A percentile compares a stretch with the other conserved stretches of the same genome.
Evolutionary conservation across 176 grass and related monocot genomes (phyloP).

Genomic region (Typha latifolia): DNA sequence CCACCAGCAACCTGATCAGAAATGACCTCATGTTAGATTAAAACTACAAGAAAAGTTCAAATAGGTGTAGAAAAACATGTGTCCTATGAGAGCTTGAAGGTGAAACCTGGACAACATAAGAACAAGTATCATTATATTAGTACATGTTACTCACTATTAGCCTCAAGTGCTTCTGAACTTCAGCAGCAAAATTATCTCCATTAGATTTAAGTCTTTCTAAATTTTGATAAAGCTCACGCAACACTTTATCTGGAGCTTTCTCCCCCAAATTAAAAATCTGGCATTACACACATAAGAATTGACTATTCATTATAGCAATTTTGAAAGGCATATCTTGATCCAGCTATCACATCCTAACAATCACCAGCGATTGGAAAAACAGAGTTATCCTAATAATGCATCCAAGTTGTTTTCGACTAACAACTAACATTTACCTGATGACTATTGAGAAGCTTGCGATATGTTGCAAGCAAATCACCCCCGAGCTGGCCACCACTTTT

Average conservation of each 20-base stretch:
- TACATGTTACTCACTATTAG: slow-evolving; percentile 65
- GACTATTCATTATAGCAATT: background rate
- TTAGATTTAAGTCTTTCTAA: slow-evolving; percentile 57
- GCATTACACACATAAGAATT: slow-evolving; percentile 5
- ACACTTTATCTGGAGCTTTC: slow-evolving; percentile 75
- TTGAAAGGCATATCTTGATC: background rate
- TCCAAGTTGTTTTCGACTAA: slow-evolving; percentile 10
- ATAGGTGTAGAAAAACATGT: background rate
- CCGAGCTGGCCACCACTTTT: slow-evolving; percentile 88
- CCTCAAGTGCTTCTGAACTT: slow-evolving; percentile 58
- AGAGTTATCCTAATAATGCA: background rate
- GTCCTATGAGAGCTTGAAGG: background rate
- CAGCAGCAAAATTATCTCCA: slow-evolving; percentile 60
- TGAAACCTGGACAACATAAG: background rate
- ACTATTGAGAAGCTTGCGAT: slow-evolving; percentile 65
- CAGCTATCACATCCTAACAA: background rate
- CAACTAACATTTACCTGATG: slow-evolving; percentile 52
- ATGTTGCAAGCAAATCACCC: slow-evolving; percentile 51
- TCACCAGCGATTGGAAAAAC: background rate
- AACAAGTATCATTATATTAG: background rate
- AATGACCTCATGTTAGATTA: slow-evolving; percentile 18
- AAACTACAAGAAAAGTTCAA: slow-evolving; percentile 9
- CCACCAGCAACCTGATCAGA: slow-evolving; percentile 88
- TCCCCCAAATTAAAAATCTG: slow-evolving; percentile 77
- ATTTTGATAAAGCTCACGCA: slow-evolving; percentile 65